Evolutionary conservation across 2,329 filamentous ascomycete species (phyloP), one percentile per base, ranked within the genome.

Genomic region (Sclerotinia minor): DNA sequence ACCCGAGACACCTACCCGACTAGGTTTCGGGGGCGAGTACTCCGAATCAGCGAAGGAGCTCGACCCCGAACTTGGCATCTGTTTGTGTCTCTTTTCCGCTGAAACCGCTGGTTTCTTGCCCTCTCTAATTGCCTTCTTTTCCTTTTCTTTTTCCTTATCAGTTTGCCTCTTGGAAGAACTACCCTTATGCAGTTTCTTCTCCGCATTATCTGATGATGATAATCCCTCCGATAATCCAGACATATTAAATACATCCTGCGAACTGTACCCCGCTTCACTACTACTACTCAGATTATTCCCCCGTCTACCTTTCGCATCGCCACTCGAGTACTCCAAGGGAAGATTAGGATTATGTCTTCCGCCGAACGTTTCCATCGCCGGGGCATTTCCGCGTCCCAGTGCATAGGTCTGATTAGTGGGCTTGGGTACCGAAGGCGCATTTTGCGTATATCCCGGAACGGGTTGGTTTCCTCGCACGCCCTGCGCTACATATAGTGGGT

Each of bases 361-460:
- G 21, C 9, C 52, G 2, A 19, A 54, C n/a, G 3, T n/a, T n/a
- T 19, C 9, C 19, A 9, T 8, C 15, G 8, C 5, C 5, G 29
- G 3, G 29, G 29, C 19, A 35, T 13, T 15, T 2, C 5, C 2
- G 53, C 21, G 47, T 11, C 29, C 11, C 1, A 55, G 32, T 2
- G 21, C 9, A 15, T 21, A 29, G n/a, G 29, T 55, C 53, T n/a
- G 29, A 35, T 19, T 19, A 38, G 53, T 55, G n/a, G 53, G 9
- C 19, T 5, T 5, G 6, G 29, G 19, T 6, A 13, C 1, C 1
- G 52, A 35, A 11, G 5, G 19, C 5, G 52, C 26, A 2, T 32
- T 11, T 11, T 0, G 0, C 3, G 3, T 5, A 5, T n/a, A 55
- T 13, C 2, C 8, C 1, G 52, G 52, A 5, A 21, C 19, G 1